Evolutionary conservation across 2,329 filamentous ascomycete genomes (phyloP), one percentile per base, ranked within the genome.

Genomic region (Massarina eburnea): DNA sequence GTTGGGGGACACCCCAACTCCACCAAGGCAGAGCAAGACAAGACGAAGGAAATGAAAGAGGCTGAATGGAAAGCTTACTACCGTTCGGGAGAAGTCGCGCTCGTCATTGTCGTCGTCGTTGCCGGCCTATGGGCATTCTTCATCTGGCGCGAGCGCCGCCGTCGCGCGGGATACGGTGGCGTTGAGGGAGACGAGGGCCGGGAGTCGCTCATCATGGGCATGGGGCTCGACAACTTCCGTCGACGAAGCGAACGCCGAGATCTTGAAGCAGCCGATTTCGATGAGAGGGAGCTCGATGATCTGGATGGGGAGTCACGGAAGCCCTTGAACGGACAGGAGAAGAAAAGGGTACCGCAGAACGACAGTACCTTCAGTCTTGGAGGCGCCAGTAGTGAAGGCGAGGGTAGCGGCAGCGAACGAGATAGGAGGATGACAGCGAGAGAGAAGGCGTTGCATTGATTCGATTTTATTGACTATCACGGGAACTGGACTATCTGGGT

Each of bases 1-100:
- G 88, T 94, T 2, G 88, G 88, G 39, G 85, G 82, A 24, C 84
- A 87, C 37, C 80, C 83, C 3, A 88, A 88, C 66, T 84, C 80
- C 52, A 90, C 82, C 20, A 76, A 76, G 12, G 82, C 79, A n/a
- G 81, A 83, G 58, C 78, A 88, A 61, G 81, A 81, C 24, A 83
- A 88, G 61, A 80, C 84, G 53, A 79, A 88, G 62, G 84, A 87
- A 62, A 72, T 96, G n/a, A 83, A 91, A 57, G 82, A 89, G 21
- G 90, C 91, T 15, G 88, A 91, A 61, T 95, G 91, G 88, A 82
- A 85, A 41, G 91, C 91, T 0, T 96, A 96, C 71, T 87, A 86
- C 65, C 86, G 88, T 59, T 94, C 89, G 2, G 91, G 91, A 40
- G 89, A 95, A 71, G 82, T 91, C 6, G 90, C 91, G 2, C 79